Evolutionary conservation across 345 rosid species (phyloP).

Genomic region (Dipteronia dyeriana): DNA sequence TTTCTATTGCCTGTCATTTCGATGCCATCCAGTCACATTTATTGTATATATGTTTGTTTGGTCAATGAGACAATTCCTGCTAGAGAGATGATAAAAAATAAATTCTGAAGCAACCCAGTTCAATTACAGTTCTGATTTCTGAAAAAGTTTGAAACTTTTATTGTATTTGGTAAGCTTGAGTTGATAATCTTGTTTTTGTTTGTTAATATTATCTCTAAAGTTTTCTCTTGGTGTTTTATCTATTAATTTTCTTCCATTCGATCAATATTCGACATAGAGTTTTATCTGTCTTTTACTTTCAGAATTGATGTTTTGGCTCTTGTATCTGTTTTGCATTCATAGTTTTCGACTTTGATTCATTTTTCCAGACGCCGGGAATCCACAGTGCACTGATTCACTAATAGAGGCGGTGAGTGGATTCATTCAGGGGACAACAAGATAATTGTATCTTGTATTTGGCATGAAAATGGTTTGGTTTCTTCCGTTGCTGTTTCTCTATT

Average conservation of each 20-base stretch:
- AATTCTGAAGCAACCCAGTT: background rate
- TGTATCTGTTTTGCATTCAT: background rate
- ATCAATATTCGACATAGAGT: background rate
- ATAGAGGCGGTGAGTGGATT: constrained; percentile 17
- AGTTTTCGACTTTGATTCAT: background rate
- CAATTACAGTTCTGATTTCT: background rate
- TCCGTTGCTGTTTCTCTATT: constrained; percentile 33
- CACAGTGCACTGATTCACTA: background rate
- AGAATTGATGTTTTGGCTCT: constrained; percentile 1
- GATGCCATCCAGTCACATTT: background rate
- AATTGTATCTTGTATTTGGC: constrained; percentile 6
- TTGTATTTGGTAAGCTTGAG: constrained; percentile 2
- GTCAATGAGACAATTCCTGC: background rate
- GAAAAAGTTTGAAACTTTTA: background rate
- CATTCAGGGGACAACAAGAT: constrained; percentile 17
- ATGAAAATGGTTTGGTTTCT: constrained; percentile 42
- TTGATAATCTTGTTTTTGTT: background rate
- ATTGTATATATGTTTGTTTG: background rate
- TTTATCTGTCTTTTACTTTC: background rate
- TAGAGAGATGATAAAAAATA: background rate
- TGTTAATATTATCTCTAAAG: background rate
- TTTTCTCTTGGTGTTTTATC: background rate
- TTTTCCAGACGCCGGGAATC: constrained; percentile 19
- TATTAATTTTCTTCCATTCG: background rate
- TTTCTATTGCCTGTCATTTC: constrained; percentile 14